phyloP scores from a whole-genome alignment of 805 yeast genomes.

The Lipomyces yamadae region DNA sequence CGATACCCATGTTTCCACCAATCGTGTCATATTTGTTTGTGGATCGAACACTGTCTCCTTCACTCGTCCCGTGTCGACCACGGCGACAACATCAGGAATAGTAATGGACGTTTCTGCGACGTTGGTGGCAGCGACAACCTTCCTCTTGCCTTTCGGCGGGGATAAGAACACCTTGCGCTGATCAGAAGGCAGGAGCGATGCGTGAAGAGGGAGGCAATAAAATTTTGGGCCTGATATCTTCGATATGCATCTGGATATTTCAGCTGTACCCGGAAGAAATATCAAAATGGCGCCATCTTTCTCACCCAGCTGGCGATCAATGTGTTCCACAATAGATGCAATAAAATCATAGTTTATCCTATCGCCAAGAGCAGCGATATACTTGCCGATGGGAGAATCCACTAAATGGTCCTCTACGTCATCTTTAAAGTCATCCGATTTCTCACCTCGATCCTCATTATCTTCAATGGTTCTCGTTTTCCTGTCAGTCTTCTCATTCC shows the following conservation, averaged over 20 bases:
- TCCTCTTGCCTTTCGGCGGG: conserved; percentile 62
- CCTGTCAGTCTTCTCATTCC: conserved; percentile 14
- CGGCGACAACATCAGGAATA: conserved; percentile 92
- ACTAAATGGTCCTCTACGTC: conserved; percentile 27
- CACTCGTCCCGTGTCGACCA: conserved; percentile 84
- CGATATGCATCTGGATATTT: conserved; percentile 67
- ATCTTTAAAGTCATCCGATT: conserved; percentile 4
- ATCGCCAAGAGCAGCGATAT: conserved; percentile 30
- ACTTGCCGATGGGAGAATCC: conserved; percentile 33
- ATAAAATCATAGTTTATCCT: conserved; percentile 74
- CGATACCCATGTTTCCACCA: conserved; percentile 85
- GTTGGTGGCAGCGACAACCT: conserved; percentile 86
- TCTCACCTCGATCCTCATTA: conserved; percentile 3
- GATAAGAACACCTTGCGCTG: conserved; percentile 74
- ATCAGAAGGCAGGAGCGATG: conserved; percentile 81
- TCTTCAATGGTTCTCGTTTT: conserved; percentile 14
- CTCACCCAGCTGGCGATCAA: conserved; percentile 57
- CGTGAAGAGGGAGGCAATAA: conserved; percentile 77
- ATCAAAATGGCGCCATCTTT: conserved; percentile 64
- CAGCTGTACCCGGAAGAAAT: conserved; percentile 90
- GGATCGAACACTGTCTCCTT: conserved; percentile 77
- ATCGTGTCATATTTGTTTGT: conserved; percentile 65
- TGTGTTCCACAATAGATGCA: conserved; percentile 56
- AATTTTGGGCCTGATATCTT: conserved; percentile 47
- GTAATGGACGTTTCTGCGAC: conserved; percentile 98